Base-by-base conservation (phyloP, 805 yeast genomes). In the Wickerhamomyces chambardii region DNA sequence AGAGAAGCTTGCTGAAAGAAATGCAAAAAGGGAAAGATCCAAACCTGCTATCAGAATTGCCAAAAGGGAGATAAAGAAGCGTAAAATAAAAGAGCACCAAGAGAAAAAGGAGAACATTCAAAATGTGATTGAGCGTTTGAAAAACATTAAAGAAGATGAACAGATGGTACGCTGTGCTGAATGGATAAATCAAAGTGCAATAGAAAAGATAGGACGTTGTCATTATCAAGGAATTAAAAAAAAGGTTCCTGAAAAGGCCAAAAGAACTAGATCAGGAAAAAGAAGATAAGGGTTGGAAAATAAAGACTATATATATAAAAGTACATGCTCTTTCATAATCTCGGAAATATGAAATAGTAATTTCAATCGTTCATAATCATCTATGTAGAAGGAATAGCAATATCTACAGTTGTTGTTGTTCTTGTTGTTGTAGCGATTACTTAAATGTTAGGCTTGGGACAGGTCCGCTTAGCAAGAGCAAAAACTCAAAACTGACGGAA, bases 171-270 rank as follows among this genome's bases (percentile, higher is more conserved):
- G 78, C 35, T 73, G 75, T 24, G 48, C 66, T 3, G 75, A 72
- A 37, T 78, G 85, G 84, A 76, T 75, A 18, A 78, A 78, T 46
- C 65, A 75, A 8, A 56, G 64, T 15, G 83, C 84, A 2, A 43
- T 68, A 14, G 79, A 73, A 11, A 51, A 54, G 29, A 55, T 64
- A 14, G 83, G 75, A 5, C 63, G 65, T 39, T 56, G 68, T 0
- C 73, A 77, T 39, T 77, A 72, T 41, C 82, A 75, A 14, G 84
- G 83, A 6, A 14, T 29, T 28, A 34, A 37, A 32, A 24, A 6
- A 24, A 21, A 17, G 15, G 24, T 12, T 15, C 40, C 37, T 9
- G 34, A 33, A 15, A 30, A 29, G 5, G 17, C 16, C 16, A 24
- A 19, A 30, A 33, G 33, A 19, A 41, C 35, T 30, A 25, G 32